Base-by-base conservation (phyloP, 2,329 filamentous ascomycete species). In the Exophiala sp. region DNA sequence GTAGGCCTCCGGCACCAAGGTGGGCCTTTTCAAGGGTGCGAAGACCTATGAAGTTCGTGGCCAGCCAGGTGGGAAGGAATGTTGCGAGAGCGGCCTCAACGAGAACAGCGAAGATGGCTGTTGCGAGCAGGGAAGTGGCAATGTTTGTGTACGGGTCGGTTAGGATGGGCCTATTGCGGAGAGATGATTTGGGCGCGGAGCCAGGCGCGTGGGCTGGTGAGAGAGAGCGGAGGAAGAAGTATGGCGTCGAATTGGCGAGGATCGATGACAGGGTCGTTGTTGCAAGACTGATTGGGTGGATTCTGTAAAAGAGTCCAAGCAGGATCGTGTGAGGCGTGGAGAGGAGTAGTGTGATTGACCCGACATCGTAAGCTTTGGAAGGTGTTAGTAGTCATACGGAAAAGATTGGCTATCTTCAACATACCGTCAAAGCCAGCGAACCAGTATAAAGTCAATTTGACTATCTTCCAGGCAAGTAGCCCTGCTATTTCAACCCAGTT, bases 251-350 rank as follows among this genome's bases (percentile, higher is more conserved):
- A 39, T 83, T 82, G 2, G 88, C 83, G 55, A 85, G 64, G 48
- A 88, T 74, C 63, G 91, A 87, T 64, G 92, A 86, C 33, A 73
- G 69, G 47, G 90, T 78, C 34, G 83, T 83, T 36, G 80, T 74
- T 29, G 84, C 65, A 16, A 85, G 78, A 0, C 87, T 86, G 49
- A 75, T 70, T 21, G 81, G 75, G 21, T 81, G 79, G 62, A 95
- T 78, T 34, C 77, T 72, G 78, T 95, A 96, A 75, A 95, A 96
- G 48, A 84, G 84, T 29, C 78, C 78, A 24, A 95, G 77, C 40
- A 96, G 83, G 66, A 88, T 88, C 58, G 87, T 82, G 64, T 83
- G 82, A 40, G 91, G 92, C 16, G 87, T 81, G 71, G 90, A 85
- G 51, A 86, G 85, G 39, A 96, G 75, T 57, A 89, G 69, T 54